These are phyloP conservation scores for Punica granatum DNA, from an alignment of 345 rosid genomes.

Conservation along the genomic window DNA sequence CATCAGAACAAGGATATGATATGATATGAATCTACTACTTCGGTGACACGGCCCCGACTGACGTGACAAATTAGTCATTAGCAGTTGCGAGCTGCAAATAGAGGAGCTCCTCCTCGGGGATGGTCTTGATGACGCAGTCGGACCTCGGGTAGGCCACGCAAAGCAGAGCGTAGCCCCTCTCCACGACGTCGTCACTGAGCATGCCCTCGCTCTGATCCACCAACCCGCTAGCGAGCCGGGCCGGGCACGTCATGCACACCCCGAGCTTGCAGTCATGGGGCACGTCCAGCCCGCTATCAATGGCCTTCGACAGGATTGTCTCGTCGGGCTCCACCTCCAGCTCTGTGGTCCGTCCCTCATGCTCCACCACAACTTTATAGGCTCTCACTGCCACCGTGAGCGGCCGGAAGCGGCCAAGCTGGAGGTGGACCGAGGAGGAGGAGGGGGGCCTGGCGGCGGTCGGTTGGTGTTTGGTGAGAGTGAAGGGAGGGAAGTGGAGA, in stretches of 20 bases:
- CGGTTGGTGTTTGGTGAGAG: slow-evolving; percentile 32
- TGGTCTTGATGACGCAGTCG: slow-evolving; percentile 71
- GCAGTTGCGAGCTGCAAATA: slow-evolving; percentile 83
- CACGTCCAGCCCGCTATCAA: slow-evolving; percentile 63
- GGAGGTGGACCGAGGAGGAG: slow-evolving; percentile 10
- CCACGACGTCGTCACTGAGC: slow-evolving; percentile 97
- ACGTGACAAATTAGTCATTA: slow-evolving; percentile 39
- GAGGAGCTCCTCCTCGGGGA: slow-evolving; percentile 88
- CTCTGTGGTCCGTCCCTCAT: slow-evolving; percentile 56
- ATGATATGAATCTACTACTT: not conserved
- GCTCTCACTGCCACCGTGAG: slow-evolving; percentile 3
- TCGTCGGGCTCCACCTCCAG: slow-evolving; percentile 83
- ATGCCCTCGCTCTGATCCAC: slow-evolving; percentile 97
- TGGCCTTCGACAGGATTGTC: slow-evolving; percentile 71
- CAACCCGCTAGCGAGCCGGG: slow-evolving; percentile 52
- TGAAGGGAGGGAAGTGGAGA: slow-evolving; percentile 43
- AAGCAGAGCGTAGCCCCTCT: slow-evolving; percentile 69
- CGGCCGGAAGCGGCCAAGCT: slow-evolving; percentile 1
- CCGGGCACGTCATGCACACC: slow-evolving; percentile 99
- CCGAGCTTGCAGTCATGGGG: slow-evolving; percentile 95
- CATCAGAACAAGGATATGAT: not conserved
- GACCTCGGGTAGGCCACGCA: slow-evolving; percentile 80
- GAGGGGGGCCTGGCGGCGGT: slow-evolving; percentile 15
- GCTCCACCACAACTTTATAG: slow-evolving; percentile 70
- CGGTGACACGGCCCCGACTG: not conserved